Percentiles rank a stretch among this genome's conserved stretches.
These are phyloP conservation scores for Penicillium sp. DNA, from an alignment of 2,329 filamentous ascomycete species.

Conservation along the genomic window DNA sequence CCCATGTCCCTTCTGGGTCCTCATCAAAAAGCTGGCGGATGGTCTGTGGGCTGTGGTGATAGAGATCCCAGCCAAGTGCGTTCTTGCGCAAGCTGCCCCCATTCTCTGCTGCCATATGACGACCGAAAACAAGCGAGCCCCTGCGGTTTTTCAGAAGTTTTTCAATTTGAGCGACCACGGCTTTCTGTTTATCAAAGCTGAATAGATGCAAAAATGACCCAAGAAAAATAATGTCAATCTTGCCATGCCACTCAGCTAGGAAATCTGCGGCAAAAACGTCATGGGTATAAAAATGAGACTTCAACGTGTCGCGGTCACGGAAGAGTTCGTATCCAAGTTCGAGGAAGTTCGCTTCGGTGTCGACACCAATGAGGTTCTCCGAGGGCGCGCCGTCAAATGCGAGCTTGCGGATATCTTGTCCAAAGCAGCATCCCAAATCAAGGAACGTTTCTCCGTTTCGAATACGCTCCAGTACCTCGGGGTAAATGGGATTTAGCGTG, in stretches of 20 bases:
- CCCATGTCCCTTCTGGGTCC: not conserved
- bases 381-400: constrained; percentile 23
- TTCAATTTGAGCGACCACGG: not conserved
- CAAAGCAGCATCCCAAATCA: constrained; percentile 43
- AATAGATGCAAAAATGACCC: constrained; percentile 15
- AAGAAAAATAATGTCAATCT: constrained; percentile 14
- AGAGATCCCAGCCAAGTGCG: not conserved
- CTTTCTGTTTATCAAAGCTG: constrained; percentile 4
- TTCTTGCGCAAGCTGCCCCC: not conserved
- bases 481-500: constrained; percentile 28
- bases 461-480: constrained; percentile 21
- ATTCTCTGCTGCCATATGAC: not conserved
- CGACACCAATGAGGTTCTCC: not conserved
- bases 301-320: not conserved
- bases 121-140: constrained; percentile 1
- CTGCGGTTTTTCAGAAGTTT: not conserved
- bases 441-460: constrained; percentile 30
- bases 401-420: constrained; percentile 44
- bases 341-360: not conserved
- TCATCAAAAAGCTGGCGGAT: not conserved
- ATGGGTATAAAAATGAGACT: not conserved
- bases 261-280: constrained; percentile 7
- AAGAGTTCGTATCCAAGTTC: constrained; percentile 6
- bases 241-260: not conserved
- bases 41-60: not conserved